Evolutionary conservation across 371 early-diverging fungal genomes (phyloP).

Genomic region (Dichotomocladium elegans): DNA sequence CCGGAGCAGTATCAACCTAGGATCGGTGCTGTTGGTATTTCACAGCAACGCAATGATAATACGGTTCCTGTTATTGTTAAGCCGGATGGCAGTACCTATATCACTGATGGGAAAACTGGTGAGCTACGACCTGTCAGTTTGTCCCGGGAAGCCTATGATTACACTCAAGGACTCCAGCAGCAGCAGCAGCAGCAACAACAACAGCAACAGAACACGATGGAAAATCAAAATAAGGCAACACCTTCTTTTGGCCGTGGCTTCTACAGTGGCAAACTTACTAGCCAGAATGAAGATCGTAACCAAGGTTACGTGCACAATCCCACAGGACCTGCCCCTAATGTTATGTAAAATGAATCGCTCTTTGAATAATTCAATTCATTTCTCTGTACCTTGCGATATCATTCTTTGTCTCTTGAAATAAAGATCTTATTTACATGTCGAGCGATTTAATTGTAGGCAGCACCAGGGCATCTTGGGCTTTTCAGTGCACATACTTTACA

Average conservation of each 20-base stretch:
- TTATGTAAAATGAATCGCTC: neutral
- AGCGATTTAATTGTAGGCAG: too few species aligned
- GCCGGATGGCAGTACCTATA: neutral
- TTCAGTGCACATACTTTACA: too few species aligned
- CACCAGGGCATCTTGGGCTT: too few species aligned
- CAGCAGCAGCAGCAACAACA: neutral
- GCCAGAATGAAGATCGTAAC: neutral
- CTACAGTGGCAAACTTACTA: neutral
- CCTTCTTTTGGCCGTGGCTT: neutral
- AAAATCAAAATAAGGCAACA: neutral
- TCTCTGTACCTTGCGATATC: too few species aligned
- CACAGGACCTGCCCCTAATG: neutral
- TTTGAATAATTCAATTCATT: too few species aligned
- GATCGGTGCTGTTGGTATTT: neutral
- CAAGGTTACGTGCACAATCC: neutral
- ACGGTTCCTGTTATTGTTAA: slow-evolving; percentile 5
- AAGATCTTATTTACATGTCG: too few species aligned
- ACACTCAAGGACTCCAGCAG: too few species aligned
- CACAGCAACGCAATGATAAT: neutral
- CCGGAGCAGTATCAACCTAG: neutral
- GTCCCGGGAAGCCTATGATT: too few species aligned
- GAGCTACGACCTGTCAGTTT: too few species aligned
- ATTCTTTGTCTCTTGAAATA: too few species aligned
- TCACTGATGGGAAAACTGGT: neutral
- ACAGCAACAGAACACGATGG: neutral